Evolutionary conservation across 768 basidiomycete species (phyloP), one percentile per base, ranked within the genome.

Genomic region (Rhodotorula sphaerocarpa): DNA sequence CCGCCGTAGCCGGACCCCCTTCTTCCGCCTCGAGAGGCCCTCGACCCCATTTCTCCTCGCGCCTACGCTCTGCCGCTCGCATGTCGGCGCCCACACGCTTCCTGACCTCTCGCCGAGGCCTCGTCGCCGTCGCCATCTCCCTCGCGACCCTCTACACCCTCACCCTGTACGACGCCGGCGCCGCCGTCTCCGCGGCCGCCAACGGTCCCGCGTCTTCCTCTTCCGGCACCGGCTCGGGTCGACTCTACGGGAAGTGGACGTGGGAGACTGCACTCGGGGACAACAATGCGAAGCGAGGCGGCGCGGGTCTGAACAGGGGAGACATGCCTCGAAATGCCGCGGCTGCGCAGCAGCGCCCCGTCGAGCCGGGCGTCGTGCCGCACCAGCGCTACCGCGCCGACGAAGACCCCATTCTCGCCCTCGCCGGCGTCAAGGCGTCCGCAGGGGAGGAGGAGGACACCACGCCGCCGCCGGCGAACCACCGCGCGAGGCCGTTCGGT

Each of bases 61-160:
- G 9, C 20, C 21, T 31, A 9, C 25, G 30, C 18, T 46, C 47
- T 48, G 16, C 27, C 4, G 7, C 43, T n/a, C 20, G 36, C 36
- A 39, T 39, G 44, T 31, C 23, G 14, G 31, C 28, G 50, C 15
- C 25, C 44, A 25, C 21, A 46, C 59, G 14, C 34, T 23, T 61
- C 45, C 36, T 50, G 25, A 46, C 45, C 7, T 45, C 59, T 25
- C 27, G 53, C 16, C 27, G 52, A 48, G 52, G 50, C 27, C 11
- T 30, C 25, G 39, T 61, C 41, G 16, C 30, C 28, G 3, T 61
- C n/a, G 20, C 51, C 25, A 15, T 53, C 39, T 16, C 33, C 7
- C 51, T 30, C 51, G 18, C 15, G 33, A 23, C n/a, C 51, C 6
- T 16, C 36, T 25, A 25, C 12, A 7, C n/a, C 7, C 36, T 53